These are phyloP conservation scores for Beta macrorhiza DNA, from an alignment of 179 eudicot genomes.

Conservation along the genomic window DNA sequence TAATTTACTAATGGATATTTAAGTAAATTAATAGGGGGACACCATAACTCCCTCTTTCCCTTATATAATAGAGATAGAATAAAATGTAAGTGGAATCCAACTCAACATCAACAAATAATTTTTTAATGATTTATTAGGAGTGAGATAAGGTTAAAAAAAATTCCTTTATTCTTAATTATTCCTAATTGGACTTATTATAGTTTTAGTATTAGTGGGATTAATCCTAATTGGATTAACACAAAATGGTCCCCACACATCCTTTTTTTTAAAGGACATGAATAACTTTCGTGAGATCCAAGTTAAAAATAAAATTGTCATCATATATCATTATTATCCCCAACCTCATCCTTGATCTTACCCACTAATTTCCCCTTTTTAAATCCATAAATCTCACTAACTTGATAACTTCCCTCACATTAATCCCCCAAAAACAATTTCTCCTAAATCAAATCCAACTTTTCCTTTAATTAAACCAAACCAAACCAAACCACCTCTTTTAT, in stretches of 20 bases:
- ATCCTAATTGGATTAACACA: neutral
- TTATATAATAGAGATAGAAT: too few species aligned
- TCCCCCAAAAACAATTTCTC: too few species aligned
- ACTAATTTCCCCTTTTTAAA: neutral
- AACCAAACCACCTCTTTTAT: neutral
- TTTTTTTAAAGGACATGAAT: too few species aligned
- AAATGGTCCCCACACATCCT: neutral
- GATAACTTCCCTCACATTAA: neutral
- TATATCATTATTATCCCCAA: constrained; percentile 1
- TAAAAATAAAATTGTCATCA: neutral
- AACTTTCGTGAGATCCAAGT: constrained; percentile 20
- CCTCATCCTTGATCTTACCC: neutral
- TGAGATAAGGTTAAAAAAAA: too few species aligned
- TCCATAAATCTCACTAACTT: neutral
- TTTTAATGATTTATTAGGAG: too few species aligned
- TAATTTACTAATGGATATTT: too few species aligned
- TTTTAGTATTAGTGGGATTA: neutral
- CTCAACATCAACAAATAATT: too few species aligned
- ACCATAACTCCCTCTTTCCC: too few species aligned
- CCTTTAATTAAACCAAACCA: neutral
- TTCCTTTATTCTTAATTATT: too few species aligned
- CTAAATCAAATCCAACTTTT: neutral
- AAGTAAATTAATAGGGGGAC: too few species aligned
- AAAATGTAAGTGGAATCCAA: too few species aligned
- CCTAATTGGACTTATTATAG: too few species aligned